Evolutionary conservation across 139 green algal species (phyloP).

Genomic region (Coelastrella sp.): DNA sequence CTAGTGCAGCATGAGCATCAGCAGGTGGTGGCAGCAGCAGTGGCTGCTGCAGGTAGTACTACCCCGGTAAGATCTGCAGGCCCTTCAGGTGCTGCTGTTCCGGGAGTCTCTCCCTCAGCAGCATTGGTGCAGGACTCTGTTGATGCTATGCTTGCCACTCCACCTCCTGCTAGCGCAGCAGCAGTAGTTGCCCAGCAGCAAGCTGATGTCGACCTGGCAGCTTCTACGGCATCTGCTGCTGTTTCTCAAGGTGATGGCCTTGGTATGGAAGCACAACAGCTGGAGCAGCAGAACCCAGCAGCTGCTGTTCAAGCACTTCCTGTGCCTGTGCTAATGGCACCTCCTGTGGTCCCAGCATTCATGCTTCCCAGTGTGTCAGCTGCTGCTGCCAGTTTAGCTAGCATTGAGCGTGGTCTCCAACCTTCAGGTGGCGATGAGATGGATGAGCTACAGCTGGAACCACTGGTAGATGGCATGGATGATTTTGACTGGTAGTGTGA

Average conservation of each 20-base stretch:
- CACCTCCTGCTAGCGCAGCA: constrained; percentile 20
- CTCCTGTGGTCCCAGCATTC: background rate
- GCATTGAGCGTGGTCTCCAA: background rate
- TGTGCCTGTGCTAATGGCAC: background rate
- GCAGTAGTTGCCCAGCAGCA: background rate
- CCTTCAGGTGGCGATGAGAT: constrained; percentile 24
- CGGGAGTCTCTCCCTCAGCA: too few species aligned
- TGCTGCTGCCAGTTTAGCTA: constrained; percentile 7
- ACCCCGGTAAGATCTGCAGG: background rate
- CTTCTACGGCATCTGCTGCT: background rate
- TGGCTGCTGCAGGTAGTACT: background rate
- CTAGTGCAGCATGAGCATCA: background rate
- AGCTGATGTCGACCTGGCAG: background rate
- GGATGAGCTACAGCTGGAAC: constrained; percentile 37
- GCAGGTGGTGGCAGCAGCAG: background rate
- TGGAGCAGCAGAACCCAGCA: background rate
- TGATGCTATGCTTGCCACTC: background rate
- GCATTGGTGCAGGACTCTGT: background rate
- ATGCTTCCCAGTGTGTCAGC: background rate
- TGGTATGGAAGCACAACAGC: background rate
- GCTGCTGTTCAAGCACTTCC: background rate
- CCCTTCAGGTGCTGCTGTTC: too few species aligned
- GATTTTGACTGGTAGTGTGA: constrained; percentile 46
- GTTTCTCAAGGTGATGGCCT: background rate
- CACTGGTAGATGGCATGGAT: constrained; percentile 41